Conservation (phyloP, 495 filamentous ascomycete species). For the Immersiella caudata region DNA sequence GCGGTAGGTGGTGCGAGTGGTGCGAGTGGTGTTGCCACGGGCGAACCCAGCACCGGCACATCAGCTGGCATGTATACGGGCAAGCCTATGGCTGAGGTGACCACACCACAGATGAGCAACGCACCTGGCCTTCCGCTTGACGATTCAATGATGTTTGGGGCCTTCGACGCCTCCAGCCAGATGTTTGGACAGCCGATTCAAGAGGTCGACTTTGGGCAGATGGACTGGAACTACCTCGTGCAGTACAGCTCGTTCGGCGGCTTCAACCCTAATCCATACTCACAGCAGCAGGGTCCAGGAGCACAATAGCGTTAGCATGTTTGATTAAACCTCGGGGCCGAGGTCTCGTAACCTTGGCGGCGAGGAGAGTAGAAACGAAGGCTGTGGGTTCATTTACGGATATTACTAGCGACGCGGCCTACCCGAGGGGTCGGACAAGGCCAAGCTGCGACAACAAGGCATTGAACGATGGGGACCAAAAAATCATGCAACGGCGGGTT, state of each 20-base stretch:
- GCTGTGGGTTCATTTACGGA: slow-evolving; percentile 8
- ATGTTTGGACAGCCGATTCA: slow-evolving; percentile 33
- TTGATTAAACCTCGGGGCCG: neutral
- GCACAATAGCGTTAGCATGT: neutral
- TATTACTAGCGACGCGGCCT: slow-evolving; percentile 11
- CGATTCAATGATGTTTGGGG: slow-evolving; percentile 34
- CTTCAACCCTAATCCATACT: slow-evolving; percentile 32
- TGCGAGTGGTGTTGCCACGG: slow-evolving; percentile 2
- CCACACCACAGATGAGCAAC: slow-evolving; percentile 24
- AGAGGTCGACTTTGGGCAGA: slow-evolving; percentile 45
- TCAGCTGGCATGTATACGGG: slow-evolving; percentile 26
- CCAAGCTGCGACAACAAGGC: neutral
- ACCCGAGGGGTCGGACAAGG: slow-evolving; percentile 3
- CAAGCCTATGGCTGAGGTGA: slow-evolving; percentile 22
- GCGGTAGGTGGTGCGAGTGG: neutral
- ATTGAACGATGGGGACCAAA: neutral
- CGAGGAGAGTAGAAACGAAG: neutral
- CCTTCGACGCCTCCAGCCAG: slow-evolving; percentile 28
- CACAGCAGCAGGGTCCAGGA: slow-evolving; percentile 12
- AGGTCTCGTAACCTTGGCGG: neutral
- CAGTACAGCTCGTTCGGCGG: slow-evolving; percentile 42
- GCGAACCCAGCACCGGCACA: neutral
- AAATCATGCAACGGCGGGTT: slow-evolving; percentile 1
- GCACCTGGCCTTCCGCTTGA: slow-evolving; percentile 28
- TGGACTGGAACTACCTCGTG: slow-evolving; percentile 51